These are phyloP conservation scores for Dothideomycetes sp. DNA, from an alignment of 2,329 filamentous ascomycete genomes.

Conservation along the genomic window DNA sequence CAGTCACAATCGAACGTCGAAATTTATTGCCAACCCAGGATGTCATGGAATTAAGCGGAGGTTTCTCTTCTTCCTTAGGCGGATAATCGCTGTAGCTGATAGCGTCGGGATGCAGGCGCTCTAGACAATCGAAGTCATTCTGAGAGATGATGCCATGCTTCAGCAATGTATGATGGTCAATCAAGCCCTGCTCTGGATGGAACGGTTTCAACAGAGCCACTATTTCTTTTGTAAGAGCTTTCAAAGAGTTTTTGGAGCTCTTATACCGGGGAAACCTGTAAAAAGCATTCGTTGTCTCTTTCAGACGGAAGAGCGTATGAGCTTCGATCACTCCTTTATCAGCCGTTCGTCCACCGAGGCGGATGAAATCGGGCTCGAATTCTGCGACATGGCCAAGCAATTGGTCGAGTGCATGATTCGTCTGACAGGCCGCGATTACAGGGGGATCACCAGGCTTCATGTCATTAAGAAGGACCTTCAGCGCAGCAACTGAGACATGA, in stretches of 20 bases:
- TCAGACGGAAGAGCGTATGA: too few species aligned
- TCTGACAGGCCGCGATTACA: slow-evolving; percentile 73
- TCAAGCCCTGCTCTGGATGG: not conserved
- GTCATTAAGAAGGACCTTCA: slow-evolving; percentile 56
- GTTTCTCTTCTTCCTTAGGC: too few species aligned
- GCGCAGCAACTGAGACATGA: slow-evolving; percentile 61
- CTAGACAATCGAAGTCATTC: not conserved
- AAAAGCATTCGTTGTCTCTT: too few species aligned
- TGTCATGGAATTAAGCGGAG: not conserved
- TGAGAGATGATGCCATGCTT: not conserved
- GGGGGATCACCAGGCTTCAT: slow-evolving; percentile 47
- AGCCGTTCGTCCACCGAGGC: slow-evolving; percentile 59
- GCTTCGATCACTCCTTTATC: slow-evolving; percentile 51
- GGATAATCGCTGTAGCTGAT: too few species aligned
- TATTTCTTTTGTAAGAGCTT: too few species aligned
- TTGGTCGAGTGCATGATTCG: slow-evolving; percentile 84
- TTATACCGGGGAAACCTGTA: too few species aligned
- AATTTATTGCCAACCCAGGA: not conserved
- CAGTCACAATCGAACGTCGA: not conserved
- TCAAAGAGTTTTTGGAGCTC: too few species aligned
- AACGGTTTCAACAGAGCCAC: not conserved
- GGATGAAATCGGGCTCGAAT: slow-evolving; percentile 53
- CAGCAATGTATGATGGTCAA: not conserved
- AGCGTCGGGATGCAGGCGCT: not conserved
- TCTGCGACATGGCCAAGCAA: slow-evolving; percentile 53